Evolutionary conservation across 2,329 filamentous ascomycete species (phyloP).

Genomic region (Paraphaeosphaeria minitans): DNA sequence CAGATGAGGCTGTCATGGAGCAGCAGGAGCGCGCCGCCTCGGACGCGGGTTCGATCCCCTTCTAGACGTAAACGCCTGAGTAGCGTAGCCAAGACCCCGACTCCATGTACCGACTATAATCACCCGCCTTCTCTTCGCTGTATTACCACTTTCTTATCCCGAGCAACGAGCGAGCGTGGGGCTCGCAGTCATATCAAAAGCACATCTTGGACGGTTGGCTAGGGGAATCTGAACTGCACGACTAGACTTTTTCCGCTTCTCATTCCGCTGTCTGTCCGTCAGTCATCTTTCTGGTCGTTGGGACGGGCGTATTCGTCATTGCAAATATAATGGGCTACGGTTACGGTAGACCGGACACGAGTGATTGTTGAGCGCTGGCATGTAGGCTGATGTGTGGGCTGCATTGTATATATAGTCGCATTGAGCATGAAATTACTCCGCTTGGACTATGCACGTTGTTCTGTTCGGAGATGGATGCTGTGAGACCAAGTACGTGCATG

Average conservation of each 20-base stretch:
- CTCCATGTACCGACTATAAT: constrained; percentile 40
- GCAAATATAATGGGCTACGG: constrained; percentile 24
- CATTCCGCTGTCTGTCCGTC: neutral
- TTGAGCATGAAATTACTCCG: constrained; percentile 29
- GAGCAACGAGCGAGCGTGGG: constrained; percentile 29
- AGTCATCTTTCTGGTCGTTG: constrained; percentile 13
- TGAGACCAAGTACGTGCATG: constrained; percentile 14
- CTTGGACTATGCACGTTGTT: constrained; percentile 13
- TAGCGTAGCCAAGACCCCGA: constrained; percentile 1
- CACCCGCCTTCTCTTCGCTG: constrained; percentile 46
- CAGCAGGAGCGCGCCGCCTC: constrained; percentile 42
- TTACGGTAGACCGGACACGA: constrained; percentile 13
- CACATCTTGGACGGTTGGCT: constrained; percentile 33
- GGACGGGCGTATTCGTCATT: constrained; percentile 21
- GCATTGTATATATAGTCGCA: constrained; percentile 43
- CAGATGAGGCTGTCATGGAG: constrained; percentile 49
- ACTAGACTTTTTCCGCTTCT: constrained; percentile 23
- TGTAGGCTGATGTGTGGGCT: constrained; percentile 17
- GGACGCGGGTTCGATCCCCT: constrained; percentile 45
- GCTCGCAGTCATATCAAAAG: constrained; percentile 28
- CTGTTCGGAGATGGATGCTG: neutral
- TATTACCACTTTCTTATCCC: constrained; percentile 46
- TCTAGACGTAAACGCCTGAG: constrained; percentile 40
- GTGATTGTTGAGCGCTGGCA: neutral
- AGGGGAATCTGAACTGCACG: constrained; percentile 25